Conservation (phyloP, 768 basidiomycete species). For the Scleroderma citrinum region DNA sequence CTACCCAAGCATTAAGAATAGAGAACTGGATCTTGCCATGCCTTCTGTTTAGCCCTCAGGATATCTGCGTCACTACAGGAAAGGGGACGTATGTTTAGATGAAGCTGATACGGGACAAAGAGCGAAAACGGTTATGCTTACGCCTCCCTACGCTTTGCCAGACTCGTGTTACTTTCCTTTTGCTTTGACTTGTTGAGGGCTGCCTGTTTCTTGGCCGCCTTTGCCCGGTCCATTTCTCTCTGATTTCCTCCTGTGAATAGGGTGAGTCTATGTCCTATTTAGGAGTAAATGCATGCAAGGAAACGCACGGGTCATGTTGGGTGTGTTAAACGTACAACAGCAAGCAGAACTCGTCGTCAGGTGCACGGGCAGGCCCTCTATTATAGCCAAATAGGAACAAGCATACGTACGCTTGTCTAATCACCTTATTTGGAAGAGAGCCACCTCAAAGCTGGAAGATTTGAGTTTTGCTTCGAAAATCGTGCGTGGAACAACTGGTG, state of each 20-base stretch:
- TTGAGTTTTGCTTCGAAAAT: neutral
- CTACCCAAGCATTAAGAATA: neutral
- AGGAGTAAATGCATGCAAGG: neutral
- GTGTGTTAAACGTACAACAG: slow-evolving; percentile 4
- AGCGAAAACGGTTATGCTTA: slow-evolving; percentile 36
- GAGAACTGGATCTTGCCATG: slow-evolving; percentile 23
- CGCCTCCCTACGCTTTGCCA: slow-evolving; percentile 73
- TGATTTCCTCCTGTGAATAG: slow-evolving; percentile 69
- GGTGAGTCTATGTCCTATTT: slow-evolving; percentile 7
- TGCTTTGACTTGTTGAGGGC: slow-evolving; percentile 47
- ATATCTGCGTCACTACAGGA: slow-evolving; percentile 64
- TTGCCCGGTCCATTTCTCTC: slow-evolving; percentile 67
- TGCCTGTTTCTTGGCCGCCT: slow-evolving; percentile 67
- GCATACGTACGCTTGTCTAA: slow-evolving; percentile 6
- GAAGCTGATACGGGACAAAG: slow-evolving; percentile 15
- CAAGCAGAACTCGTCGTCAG: neutral
- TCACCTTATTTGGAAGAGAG: slow-evolving; percentile 2
- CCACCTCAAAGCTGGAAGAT: too few species aligned
- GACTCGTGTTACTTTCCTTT: slow-evolving; percentile 59
- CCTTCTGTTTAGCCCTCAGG: slow-evolving; percentile 76
- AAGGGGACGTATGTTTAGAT: slow-evolving; percentile 13
- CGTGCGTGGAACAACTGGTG: neutral
- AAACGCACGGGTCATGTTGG: slow-evolving; percentile 51
- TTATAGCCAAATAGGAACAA: slow-evolving; percentile 20
- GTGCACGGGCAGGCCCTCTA: too few species aligned